Conservation (phyloP, 139 green algal genomes). For the Closterium sp. region DNA sequence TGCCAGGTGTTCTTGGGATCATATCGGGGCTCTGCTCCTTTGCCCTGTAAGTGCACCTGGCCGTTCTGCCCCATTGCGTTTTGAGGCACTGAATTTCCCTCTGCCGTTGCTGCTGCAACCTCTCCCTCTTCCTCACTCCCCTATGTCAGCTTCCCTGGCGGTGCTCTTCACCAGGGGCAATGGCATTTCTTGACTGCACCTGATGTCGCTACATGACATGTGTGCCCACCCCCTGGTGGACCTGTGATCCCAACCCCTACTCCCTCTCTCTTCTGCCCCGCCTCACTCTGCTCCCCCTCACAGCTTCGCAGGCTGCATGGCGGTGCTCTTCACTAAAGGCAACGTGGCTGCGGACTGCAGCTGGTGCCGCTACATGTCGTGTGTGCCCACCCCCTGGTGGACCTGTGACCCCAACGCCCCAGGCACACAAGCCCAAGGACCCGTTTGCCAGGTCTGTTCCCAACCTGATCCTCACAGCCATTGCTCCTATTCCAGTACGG, state of each 20-base stretch:
- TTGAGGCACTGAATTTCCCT: no score
- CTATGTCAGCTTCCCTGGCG: neutral
- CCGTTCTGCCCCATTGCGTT: no score
- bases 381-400: constrained; percentile 20
- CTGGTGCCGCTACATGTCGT: constrained; percentile 31
- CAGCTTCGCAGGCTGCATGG: neutral
- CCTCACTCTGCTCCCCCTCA: neutral
- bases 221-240: constrained; percentile 7
- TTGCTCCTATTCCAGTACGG: neutral
- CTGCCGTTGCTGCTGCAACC: no score
- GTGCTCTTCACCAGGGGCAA: constrained; percentile 19
- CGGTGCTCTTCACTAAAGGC: constrained; percentile 6
- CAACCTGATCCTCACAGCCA: neutral
- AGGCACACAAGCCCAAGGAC: neutral
- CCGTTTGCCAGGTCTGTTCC: neutral
- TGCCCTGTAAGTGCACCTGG: neutral
- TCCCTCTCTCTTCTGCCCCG: neutral
- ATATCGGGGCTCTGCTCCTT: neutral
- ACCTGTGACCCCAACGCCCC: constrained; percentile 2
- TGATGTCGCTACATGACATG: constrained; percentile 17
- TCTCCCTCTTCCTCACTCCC: neutral
- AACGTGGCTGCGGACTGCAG: constrained; percentile 11
- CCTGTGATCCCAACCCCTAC: neutral
- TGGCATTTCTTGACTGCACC: neutral
- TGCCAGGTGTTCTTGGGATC: neutral